phyloP scores from a whole-genome alignment of 345 rosid species.

The Aquilaria malaccensis region DNA sequence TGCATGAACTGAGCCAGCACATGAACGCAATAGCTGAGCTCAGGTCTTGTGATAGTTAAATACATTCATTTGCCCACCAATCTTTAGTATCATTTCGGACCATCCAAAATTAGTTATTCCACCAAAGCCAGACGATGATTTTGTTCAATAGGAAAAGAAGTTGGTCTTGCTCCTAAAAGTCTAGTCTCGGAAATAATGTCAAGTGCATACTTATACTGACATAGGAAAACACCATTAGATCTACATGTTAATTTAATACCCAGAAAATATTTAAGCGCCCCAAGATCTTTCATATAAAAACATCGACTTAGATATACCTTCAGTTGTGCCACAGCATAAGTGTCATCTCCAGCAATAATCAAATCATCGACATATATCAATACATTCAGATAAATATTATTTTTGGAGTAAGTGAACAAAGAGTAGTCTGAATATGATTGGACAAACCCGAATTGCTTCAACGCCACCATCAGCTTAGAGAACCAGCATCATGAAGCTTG shows the following conservation, averaged over 20 bases:
- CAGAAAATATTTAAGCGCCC: neutral
- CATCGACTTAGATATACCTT: neutral
- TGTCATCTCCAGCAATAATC: neutral
- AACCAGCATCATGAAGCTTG: constrained; percentile 9
- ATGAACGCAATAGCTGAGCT: constrained; percentile 1
- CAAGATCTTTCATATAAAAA: constrained; percentile 9
- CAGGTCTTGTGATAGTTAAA: neutral
- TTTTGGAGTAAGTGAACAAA: too few relatives aligned
- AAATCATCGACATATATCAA: constrained; percentile 14
- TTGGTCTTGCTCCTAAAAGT: neutral
- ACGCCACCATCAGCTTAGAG: constrained; percentile 1
- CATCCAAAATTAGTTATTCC: neutral
- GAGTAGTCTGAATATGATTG: neutral
- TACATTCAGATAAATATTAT: neutral
- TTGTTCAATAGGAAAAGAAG: neutral
- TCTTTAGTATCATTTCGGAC: neutral
- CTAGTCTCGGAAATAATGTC: neutral
- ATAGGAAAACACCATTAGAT: neutral
- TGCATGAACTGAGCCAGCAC: constrained; percentile 9
- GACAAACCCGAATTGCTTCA: neutral
- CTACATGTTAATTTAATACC: neutral
- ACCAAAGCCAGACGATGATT: neutral
- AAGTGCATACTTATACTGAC: constrained; percentile 1
- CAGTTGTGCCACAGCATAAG: neutral
- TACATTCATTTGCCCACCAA: constrained; percentile 9